Evolutionary conservation across 1,284 basidiomycete species (phyloP), one percentile per base, ranked within the genome.

Genomic region (Ceratobasidium sp.): DNA sequence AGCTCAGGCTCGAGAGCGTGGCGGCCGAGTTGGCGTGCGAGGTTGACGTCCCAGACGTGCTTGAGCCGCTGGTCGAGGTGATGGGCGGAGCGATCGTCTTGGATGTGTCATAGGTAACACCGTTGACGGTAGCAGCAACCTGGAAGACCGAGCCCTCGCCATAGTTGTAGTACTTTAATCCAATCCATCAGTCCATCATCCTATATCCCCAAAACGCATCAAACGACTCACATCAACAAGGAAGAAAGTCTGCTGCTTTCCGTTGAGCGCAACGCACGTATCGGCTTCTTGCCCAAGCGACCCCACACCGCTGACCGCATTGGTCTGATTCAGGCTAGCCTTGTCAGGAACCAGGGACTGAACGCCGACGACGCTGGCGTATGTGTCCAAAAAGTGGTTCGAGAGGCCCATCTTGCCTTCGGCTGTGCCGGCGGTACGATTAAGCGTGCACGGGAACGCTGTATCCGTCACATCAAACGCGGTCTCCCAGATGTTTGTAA

Each of bases 401-500:
- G 96, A 92, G 75, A 97, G 84, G 78, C 87, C 92, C 86, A 96
- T 87, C 78, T 92, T 87, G 32, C 79, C 57, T 86, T 88, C 23
- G 82, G 80, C 18, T 82, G 80, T 74, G 74, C 89, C 85, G 12
- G 89, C 86, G 16, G 93, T 91, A 67, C 96, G 88, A 82, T 97
- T 94, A 60, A 97, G 89, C 43, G 85, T 86, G 82, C 96, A 98
- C 77, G 92, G 88, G 80, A 97, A 98, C 0, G 85, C 84, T 0
- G 87, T 83, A 76, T 89, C 87, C 2, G 88, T 88, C 16, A 96
- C 91, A 77, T 95, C 89, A 79, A 86, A 96, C 1, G 91, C 88
- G 52, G 93, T 92, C 82, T 98, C 96, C 93, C 94, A 98, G 58
- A 97, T 85, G 80, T 96, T 96, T 10, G 88, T 86, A 79, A 97